Evolutionary conservation across 2,329 filamentous ascomycete species (phyloP), one percentile per base, ranked within the genome.

Genomic region (Rutstroemia sp.): DNA sequence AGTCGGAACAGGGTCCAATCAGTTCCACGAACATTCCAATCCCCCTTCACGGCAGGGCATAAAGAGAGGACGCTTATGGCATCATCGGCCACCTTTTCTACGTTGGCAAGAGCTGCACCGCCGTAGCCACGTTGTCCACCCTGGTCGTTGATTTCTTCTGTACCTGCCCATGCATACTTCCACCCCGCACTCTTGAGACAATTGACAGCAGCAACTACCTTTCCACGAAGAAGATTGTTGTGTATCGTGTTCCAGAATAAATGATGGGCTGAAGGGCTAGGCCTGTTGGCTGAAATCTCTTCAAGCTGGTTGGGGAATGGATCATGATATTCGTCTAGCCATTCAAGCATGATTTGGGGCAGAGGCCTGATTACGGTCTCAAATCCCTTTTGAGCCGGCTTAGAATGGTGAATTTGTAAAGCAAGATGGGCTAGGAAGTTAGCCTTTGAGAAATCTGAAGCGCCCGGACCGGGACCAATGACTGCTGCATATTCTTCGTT

Each of bases 181-280:
- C 94, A 96, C 34, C 89, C 88, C 10, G 90, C 90, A 53, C 83
- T 80, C 57, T 78, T 80, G 49, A 97, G 76, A 27, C 95, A 72
- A 48, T 79, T 74, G n/a, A 86, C 77, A 1, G 86, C 85, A 44
- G 82, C 82, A 14, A 71, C 65, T 45, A 95, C 80, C 57, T 87
- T 85, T 44, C 92, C 92, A 48, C 91, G 87, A 25, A 95, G 75
- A 21, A 92, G 76, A 14, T 84, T 77, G 55, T 82, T 82, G 64
- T 86, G 88, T n/a, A 96, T 75, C 1, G 84, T 84, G 67, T 92
- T 88, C 92, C 92, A 97, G 72, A 90, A 97, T 38, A 87, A 76
- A 25, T 79, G 75, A 66, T 94, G 88, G 45, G 83, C 83, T 2
- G 90, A 87, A 21, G 91, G 89, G 58, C 88, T 88, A 0, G 88